Conservation (phyloP, 1,139 yeast genomes). For the Taiozyma sp. region DNA sequence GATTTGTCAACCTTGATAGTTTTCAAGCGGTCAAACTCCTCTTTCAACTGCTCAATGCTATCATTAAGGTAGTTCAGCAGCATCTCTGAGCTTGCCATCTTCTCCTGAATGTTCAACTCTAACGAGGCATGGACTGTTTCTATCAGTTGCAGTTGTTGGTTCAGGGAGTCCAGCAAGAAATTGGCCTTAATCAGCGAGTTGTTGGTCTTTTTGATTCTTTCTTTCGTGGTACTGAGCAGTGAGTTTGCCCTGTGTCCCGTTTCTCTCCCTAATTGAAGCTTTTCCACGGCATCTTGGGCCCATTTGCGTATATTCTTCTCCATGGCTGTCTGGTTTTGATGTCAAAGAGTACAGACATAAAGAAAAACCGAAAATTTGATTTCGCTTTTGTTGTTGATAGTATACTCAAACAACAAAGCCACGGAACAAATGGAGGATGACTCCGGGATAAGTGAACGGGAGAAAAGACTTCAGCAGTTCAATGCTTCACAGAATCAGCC, state of each 20-base stretch:
- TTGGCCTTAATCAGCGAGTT: slow-evolving; percentile 25
- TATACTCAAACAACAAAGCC: not conserved
- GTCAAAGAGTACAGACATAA: not conserved
- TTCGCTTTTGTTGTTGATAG: too few species aligned
- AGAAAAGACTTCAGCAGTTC: not conserved
- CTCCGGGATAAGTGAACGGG: not conserved
- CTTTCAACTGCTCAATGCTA: slow-evolving; percentile 29
- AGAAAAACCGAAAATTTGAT: not conserved
- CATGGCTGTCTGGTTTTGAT: not conserved
- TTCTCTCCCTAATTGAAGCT: slow-evolving; percentile 30
- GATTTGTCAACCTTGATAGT: slow-evolving; percentile 26
- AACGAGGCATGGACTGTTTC: slow-evolving; percentile 28
- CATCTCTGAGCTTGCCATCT: slow-evolving; percentile 23
- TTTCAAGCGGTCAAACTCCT: slow-evolving; percentile 27
- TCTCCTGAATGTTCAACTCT: slow-evolving; percentile 23
- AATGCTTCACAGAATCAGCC: not conserved
- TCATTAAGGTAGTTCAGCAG: slow-evolving; percentile 22
- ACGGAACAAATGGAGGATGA: not conserved
- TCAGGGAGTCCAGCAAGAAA: slow-evolving; percentile 29
- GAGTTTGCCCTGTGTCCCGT: slow-evolving; percentile 32
- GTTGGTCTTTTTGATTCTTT: slow-evolving; percentile 18
- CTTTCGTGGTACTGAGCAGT: slow-evolving; percentile 20
- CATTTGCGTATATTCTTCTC: slow-evolving; percentile 19
- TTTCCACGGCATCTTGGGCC: slow-evolving; percentile 30
- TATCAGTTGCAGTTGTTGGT: slow-evolving; percentile 30